Base-by-base conservation (phyloP, 2,329 filamentous ascomycete genomes). In the Penicillium sclerotiorum region DNA sequence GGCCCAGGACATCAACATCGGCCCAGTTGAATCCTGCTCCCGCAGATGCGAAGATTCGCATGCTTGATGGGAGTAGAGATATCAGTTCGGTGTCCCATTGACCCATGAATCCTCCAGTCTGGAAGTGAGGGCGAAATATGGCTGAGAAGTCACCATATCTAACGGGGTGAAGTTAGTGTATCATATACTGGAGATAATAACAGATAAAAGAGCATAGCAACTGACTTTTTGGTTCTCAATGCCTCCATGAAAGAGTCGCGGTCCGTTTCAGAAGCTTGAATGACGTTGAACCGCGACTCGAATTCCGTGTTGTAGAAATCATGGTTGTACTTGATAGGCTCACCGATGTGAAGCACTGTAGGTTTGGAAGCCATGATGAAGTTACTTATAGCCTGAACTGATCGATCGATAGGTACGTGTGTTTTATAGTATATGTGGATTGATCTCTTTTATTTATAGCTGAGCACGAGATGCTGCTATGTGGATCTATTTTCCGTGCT, bases 21-120 rank as follows among this genome's bases (percentile, higher is more conserved):
- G 81, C 84, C 84, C 84, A 87, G 67, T 87, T 83, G 61, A 83
- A 87, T 15, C 85, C 79, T 4, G 84, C 84, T 3, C 85, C 85
- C 5, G 85, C 84, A 46, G 80, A 83, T 36, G 84, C 82, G 69
- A 84, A 87, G 23, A 88, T 80, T 54, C 76, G 77, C 56, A 84
- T 80, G 21, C 74, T 79, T 1, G 64, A 35, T 0, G 85, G 85
- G 4, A 88, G 68, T 17, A 83, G 66, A 1, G 63, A 60, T 30
- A 87, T 80, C 15, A 87, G 66, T 61, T 86, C 83, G 17, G 71
- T 63, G 58, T 87, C 80, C 83, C 84, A 87, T 9, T 73, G 75
- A 9, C 81, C 82, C 84, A 87, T 87, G 65, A 87, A 84, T 8
- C 82, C 83, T 22, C 84, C 84, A 0, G 81, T 83, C 46, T 80